Evolutionary conservation across 176 grass and related monocot genomes (phyloP), one percentile per base, ranked within the genome.

Genomic region (Bolboschoenus planiculmis): DNA sequence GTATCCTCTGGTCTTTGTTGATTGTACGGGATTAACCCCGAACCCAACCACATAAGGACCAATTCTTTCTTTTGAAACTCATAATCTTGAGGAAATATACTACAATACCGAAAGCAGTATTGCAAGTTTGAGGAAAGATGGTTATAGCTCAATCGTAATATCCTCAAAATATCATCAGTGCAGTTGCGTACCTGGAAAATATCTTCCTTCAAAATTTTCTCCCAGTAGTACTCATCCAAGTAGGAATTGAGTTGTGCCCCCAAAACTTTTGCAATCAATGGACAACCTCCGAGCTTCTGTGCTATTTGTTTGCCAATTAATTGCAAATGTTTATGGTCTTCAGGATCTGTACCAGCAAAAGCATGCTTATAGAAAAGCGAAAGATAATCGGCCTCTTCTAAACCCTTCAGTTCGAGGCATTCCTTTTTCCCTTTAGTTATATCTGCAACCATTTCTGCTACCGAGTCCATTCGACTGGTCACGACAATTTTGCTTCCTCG

Each of bases 41-140:
- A 82, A 1, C 85, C 70, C 89, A 86, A 83, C 89, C 89, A 86
- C 65, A 91, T 83, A 51, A 82, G 2, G 14, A 91, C 79, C 78
- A 91, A 79, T 53, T 91, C 85, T 40, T 91, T 10, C 78, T 83
- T 91, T 79, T 31, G 67, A 21, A 88, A 88, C 47, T 78, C 46
- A 60, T 88, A 85, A 36, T 60, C 3, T 85, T 83, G 72, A 3
- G 31, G 48, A 85, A 91, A 85, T 85, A 91, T 83, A 56, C 89
- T 91, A 61, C 83, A 91, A 78, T 85, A 88, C 51, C 89, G 85
- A 63, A 88, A 91, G 78, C 89, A 91, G 26, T 61, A 62, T 39
- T 88, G 86, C 57, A 91, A 78, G 81, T 88, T 70, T 55, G 83
- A 68, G 51, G 74, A 35, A 35, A 91, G 46, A 84, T 91, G 70